Conservation (phyloP, 202 grass and related monocot genomes). For the Panicum hallii region DNA sequence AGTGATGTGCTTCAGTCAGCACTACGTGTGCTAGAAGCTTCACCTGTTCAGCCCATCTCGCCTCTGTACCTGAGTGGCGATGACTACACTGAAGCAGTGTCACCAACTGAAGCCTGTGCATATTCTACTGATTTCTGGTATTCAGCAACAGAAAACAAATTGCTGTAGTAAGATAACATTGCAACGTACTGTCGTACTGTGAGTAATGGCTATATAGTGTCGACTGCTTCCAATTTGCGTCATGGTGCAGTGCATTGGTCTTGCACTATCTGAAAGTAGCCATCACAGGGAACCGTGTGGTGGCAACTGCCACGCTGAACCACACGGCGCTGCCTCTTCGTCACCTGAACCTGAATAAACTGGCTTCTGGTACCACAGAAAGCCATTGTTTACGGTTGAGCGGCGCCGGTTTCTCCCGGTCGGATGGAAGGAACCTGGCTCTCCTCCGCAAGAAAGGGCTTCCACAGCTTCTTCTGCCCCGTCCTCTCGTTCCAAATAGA, state of each 20-base stretch:
- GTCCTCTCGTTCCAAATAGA: slow-evolving; percentile 45
- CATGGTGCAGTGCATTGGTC: not conserved
- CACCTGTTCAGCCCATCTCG: not conserved
- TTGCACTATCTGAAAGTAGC: slow-evolving; percentile 8
- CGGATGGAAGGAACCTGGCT: not conserved
- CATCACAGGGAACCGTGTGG: not conserved
- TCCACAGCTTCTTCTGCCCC: slow-evolving; percentile 4
- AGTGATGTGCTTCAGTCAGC: not conserved
- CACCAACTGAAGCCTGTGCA: not conserved
- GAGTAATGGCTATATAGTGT: not conserved
- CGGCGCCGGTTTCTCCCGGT: not conserved
- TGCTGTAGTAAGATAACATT: not conserved
- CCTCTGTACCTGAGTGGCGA: not conserved
- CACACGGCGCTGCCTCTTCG: not conserved
- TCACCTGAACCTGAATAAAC: slow-evolving; percentile 22
- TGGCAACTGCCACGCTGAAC: not conserved
- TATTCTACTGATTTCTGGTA: not conserved
- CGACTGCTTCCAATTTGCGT: not conserved
- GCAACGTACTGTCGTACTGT: not conserved
- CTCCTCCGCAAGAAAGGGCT: slow-evolving; percentile 23
- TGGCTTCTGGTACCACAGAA: slow-evolving; percentile 44
- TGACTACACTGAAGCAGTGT: not conserved
- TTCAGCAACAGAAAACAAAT: not conserved
- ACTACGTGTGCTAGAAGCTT: not conserved
- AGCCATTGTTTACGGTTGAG: slow-evolving; percentile 34